Percentiles rank a stretch among this genome's conserved stretches.
Evolutionary conservation across 2,329 filamentous ascomycete species (phyloP).

Genomic region (Colletotrichum sp.): DNA sequence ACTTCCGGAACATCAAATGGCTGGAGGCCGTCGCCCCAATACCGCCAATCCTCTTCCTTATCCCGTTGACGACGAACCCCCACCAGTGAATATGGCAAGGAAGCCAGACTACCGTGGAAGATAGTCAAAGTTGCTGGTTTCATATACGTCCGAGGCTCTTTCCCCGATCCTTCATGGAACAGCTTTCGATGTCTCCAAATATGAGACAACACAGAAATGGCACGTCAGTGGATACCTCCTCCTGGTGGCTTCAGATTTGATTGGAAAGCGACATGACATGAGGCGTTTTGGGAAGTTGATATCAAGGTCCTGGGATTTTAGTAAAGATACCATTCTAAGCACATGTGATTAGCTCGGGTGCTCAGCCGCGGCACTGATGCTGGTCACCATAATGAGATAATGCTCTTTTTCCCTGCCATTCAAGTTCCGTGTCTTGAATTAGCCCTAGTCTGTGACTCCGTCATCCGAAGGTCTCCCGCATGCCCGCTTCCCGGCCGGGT

Average conservation of each 20-base stretch:
- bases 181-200: neutral
- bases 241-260: neutral
- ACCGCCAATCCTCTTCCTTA: conserved; percentile 66
- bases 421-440: neutral
- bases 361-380: neutral
- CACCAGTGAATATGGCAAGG: conserved; percentile 81
- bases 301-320: neutral
- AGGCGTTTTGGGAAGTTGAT: neutral
- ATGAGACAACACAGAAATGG: neutral
- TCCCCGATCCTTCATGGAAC: neutral
- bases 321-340: conserved; percentile 19
- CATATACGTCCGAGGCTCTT: neutral
- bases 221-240: neutral
- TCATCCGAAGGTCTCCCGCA: neutral
- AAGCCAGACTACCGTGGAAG: conserved; percentile 77
- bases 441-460: neutral
- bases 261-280: neutral
- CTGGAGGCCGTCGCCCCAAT: conserved; percentile 36
- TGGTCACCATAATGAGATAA: conserved; percentile 8
- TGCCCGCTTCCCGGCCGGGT: neutral
- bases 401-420: neutral
- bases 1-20: conserved; percentile 57
- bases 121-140: conserved; percentile 28
- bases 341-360: neutral
- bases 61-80: conserved; percentile 80